Evolutionary conservation across 2,329 filamentous ascomycete genomes (phyloP).

Genomic region (Proliferodiscus dingleyae): DNA sequence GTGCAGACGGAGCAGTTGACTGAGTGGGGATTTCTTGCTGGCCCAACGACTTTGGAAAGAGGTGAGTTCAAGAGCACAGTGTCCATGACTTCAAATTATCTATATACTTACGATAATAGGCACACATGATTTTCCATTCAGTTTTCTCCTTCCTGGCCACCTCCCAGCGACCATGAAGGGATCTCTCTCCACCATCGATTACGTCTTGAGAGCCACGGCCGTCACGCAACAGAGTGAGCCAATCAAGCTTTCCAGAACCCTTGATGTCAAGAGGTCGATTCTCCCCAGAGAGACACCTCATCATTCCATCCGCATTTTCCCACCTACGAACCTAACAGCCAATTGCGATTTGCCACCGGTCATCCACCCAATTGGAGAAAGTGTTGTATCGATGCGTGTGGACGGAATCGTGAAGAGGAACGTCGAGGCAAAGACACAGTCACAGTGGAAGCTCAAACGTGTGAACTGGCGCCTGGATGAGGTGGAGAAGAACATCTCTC

Average conservation of each 20-base stretch:
- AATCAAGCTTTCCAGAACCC: slow-evolving; percentile 60
- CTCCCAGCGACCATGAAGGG: slow-evolving; percentile 81
- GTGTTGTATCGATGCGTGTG: slow-evolving; percentile 73
- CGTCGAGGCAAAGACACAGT: slow-evolving; percentile 63
- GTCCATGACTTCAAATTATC: background rate
- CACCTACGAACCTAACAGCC: slow-evolving; percentile 88
- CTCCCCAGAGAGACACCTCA: slow-evolving; percentile 70
- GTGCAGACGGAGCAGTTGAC: slow-evolving; percentile 68
- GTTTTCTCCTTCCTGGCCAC: slow-evolving; percentile 76
- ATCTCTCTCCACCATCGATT: slow-evolving; percentile 67
- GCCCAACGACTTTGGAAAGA: slow-evolving; percentile 45
- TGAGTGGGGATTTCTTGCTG: slow-evolving; percentile 70
- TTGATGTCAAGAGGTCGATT: slow-evolving; percentile 76
- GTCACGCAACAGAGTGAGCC: slow-evolving; percentile 55
- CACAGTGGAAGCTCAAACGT: slow-evolving; percentile 83
- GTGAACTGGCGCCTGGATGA: slow-evolving; percentile 93
- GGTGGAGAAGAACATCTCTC: slow-evolving; percentile 71
- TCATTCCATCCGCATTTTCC: slow-evolving; percentile 89
- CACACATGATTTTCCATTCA: slow-evolving; percentile 80
- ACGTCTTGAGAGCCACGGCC: slow-evolving; percentile 68
- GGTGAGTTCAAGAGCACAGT: slow-evolving; percentile 35
- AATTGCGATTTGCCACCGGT: slow-evolving; percentile 77
- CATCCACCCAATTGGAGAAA: slow-evolving; percentile 79
- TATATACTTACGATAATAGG: slow-evolving; percentile 38
- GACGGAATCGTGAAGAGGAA: slow-evolving; percentile 77